phyloP scores from a whole-genome alignment of 2,329 filamentous ascomycete genomes.

The Graphiopsis chlorocephala region DNA sequence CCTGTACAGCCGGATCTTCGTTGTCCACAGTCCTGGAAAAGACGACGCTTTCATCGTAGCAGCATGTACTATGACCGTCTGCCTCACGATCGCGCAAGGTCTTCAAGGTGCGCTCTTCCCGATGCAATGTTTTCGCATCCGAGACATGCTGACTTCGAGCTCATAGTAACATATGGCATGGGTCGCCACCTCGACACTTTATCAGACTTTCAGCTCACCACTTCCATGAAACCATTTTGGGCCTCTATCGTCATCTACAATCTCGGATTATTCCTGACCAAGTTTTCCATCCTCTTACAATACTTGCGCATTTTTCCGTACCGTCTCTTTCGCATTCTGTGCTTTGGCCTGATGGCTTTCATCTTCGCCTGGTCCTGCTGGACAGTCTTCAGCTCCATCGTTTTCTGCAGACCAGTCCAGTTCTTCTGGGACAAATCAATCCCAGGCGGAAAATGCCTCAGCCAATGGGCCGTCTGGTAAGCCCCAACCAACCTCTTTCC shows the following conservation, averaged over 20 bases:
- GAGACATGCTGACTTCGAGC: slow-evolving; percentile 17
- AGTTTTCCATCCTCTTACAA: slow-evolving; percentile 36
- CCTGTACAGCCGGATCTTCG: slow-evolving; percentile 23
- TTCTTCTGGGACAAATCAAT: slow-evolving; percentile 41
- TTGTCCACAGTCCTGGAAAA: slow-evolving; percentile 26
- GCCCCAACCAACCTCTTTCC: not conserved
- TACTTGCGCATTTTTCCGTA: slow-evolving; percentile 36
- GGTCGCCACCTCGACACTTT: slow-evolving; percentile 25
- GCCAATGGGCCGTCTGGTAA: slow-evolving; percentile 42
- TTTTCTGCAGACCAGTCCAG: slow-evolving; percentile 43
- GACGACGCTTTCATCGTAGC: slow-evolving; percentile 26
- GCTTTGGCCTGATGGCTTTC: slow-evolving; percentile 30
- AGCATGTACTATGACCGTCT: slow-evolving; percentile 1
- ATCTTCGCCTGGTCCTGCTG: slow-evolving; percentile 34
- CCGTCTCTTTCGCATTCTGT: slow-evolving; percentile 26
- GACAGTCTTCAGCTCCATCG: slow-evolving; percentile 37
- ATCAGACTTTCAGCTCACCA: slow-evolving; percentile 18
- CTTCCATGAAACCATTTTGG: slow-evolving; percentile 27
- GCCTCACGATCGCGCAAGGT: slow-evolving; percentile 10
- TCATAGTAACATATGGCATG: slow-evolving; percentile 29
- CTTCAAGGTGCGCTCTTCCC: slow-evolving; percentile 9
- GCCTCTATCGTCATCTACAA: slow-evolving; percentile 28
- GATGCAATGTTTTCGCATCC: slow-evolving; percentile 4
- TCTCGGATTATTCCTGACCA: slow-evolving; percentile 29
- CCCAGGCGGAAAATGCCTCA: slow-evolving; percentile 38